Percentiles rank a stretch among this genome's conserved stretches.
Conservation (phyloP, 2,329 filamentous ascomycete species). For the Juglanconis sp. region DNA sequence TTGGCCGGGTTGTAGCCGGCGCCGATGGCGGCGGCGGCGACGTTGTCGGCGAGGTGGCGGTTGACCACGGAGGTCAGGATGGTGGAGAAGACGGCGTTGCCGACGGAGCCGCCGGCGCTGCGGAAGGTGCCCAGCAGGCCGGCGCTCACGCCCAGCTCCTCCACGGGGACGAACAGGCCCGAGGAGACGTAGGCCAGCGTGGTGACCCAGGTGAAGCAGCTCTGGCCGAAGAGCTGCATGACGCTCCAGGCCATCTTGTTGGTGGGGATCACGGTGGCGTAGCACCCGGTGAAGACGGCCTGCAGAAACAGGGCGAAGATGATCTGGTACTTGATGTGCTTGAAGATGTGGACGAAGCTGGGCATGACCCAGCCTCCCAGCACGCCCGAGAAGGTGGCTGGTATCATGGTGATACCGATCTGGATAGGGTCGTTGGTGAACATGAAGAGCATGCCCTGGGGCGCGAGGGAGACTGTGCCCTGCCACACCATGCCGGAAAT, state of each 20-base stretch:
- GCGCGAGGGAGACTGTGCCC: conserved; percentile 25
- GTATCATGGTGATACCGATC: conserved; percentile 28
- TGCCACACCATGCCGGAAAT: conserved; percentile 25
- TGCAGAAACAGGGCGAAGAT: conserved; percentile 29
- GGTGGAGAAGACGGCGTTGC: conserved; percentile 32
- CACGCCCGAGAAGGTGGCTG: conserved; percentile 22
- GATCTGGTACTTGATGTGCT: conserved; percentile 28
- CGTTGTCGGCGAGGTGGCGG: conserved; percentile 24
- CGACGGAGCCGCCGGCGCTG: conserved; percentile 30
- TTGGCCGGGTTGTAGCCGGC: conserved; percentile 23
- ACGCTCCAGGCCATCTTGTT: conserved; percentile 28
- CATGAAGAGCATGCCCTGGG: conserved; percentile 30
- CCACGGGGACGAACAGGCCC: conserved; percentile 28
- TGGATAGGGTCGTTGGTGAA: conserved; percentile 28
- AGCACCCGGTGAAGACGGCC: conserved; percentile 26
- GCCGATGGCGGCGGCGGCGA: conserved; percentile 26
- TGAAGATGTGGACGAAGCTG: conserved; percentile 29
- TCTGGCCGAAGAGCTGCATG: conserved; percentile 29
- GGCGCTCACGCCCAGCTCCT: conserved; percentile 28
- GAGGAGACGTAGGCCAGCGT: conserved; percentile 28
- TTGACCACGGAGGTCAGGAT: conserved; percentile 29
- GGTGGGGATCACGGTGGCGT: conserved; percentile 26
- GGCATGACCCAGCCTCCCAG: conserved; percentile 29
- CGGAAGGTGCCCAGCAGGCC: conserved; percentile 31
- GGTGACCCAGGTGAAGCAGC: conserved; percentile 31